These are phyloP conservation scores for Trifolium repens DNA, from an alignment of 306 rosid species.

Conservation along the genomic window DNA sequence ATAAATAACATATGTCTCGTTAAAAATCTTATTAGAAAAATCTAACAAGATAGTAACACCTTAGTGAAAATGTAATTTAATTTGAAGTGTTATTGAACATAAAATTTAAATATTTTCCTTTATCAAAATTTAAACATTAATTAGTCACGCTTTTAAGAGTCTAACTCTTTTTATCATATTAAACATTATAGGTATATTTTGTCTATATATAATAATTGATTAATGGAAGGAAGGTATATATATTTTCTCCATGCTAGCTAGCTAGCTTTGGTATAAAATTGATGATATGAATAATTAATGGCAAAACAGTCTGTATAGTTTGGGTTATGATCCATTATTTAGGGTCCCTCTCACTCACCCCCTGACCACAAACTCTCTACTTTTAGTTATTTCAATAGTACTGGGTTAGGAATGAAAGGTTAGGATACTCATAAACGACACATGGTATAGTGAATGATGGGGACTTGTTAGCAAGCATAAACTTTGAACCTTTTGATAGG, in stretches of 20 bases:
- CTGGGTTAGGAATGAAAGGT: slow-evolving; percentile 53
- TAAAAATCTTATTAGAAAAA: no score
- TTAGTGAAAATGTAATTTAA: no score
- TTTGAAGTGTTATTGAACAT: neutral
- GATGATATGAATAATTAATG: slow-evolving; percentile 67
- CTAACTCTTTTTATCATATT: no score
- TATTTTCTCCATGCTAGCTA: slow-evolving; percentile 30
- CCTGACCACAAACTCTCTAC: slow-evolving; percentile 25
- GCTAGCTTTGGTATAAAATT: slow-evolving; percentile 57
- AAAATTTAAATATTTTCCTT: no score
- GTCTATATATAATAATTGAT: neutral
- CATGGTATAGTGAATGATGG: slow-evolving; percentile 62
- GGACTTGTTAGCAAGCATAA: slow-evolving; percentile 53
- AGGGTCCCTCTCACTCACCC: slow-evolving; percentile 53
- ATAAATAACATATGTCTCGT: no score
- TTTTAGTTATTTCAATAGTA: slow-evolving; percentile 54
- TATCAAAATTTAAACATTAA: no score
- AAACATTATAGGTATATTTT: no score
- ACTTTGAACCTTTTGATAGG: slow-evolving; percentile 37
- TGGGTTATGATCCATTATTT: slow-evolving; percentile 59
- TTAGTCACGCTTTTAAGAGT: no score
- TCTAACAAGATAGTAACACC: no score
- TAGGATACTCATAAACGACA: slow-evolving; percentile 52
- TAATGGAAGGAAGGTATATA: neutral
- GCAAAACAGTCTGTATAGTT: slow-evolving; percentile 62